These are phyloP conservation scores for Papiliotrema laurentii DNA, from an alignment of 1,284 basidiomycete genomes.

Conservation along the genomic window DNA sequence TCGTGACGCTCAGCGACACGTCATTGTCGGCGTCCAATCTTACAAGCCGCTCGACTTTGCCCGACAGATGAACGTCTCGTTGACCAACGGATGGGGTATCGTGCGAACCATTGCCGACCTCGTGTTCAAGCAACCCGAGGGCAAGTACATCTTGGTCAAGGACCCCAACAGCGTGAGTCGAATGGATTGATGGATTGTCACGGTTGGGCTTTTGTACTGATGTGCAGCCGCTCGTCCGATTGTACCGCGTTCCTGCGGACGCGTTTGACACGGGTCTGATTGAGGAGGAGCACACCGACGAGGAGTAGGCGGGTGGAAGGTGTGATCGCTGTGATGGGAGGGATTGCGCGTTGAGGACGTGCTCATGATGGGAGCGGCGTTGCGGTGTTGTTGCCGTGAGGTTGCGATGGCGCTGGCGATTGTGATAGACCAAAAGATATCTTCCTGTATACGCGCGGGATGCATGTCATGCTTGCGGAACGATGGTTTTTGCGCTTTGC, in stretches of 20 bases:
- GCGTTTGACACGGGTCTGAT: conserved; percentile 80
- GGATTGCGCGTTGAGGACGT: no score
- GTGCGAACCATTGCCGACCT: conserved; percentile 89
- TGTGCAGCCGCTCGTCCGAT: conserved; percentile 78
- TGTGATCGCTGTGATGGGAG: neutral
- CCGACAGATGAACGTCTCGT: conserved; percentile 87
- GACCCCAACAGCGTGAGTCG: conserved; percentile 86
- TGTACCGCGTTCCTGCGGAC: conserved; percentile 85
- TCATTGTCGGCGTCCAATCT: conserved; percentile 90
- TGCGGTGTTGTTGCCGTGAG: no score
- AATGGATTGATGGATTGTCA: no score
- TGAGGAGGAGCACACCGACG: conserved; percentile 60
- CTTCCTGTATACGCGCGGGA: no score
- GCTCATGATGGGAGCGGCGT: no score
- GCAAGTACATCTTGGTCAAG: conserved; percentile 91
- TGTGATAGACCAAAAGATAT: no score
- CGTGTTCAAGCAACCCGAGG: conserved; percentile 90
- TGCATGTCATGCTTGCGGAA: no score
- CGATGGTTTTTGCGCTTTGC: no score
- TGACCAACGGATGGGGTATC: conserved; percentile 98
- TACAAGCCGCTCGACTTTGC: conserved; percentile 95
- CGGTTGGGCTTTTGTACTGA: conserved; percentile 9
- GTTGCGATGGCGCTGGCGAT: no score
- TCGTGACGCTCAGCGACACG: conserved; percentile 90
- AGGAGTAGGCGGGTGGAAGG: conserved; percentile 9